Evolutionary conservation across 2,329 filamentous ascomycete genomes (phyloP), one percentile per base, ranked within the genome.

Genomic region (Trichoderma gracile): DNA sequence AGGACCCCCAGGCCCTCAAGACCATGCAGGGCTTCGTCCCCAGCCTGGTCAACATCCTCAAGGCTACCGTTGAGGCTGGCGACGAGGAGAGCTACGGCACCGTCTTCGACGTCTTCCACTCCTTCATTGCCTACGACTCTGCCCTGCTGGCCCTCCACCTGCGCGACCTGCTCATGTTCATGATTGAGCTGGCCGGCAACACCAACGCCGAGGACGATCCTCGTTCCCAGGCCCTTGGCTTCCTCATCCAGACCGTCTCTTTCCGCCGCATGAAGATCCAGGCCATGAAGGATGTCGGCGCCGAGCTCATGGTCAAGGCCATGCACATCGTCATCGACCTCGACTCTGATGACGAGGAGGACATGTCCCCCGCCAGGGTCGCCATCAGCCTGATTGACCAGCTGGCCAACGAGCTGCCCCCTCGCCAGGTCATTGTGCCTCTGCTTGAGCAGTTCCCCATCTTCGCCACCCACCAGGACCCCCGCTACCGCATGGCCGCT

Each of bases 241-340:
- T 97, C 86, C 84, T 99, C 66, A 93, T 96, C 81, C 93, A 97
- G 81, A 90, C 87, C 69, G 91, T 97, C 30, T 89, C 91, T 68
- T 97, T 94, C 81, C 89, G 94, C 74, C 96, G 95, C 77, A 89
- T 97, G 80, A 97, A 97, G 85, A 89, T 98, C 62, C 95, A 98
- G 80, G 91, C 86, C 67, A 89, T 97, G 79, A 89, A 89, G 76
- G 84, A 86, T 64, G 87, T 98, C 75, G 93, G 92, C 66, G 88
- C 94, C 72, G 87, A 92, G 75, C 85, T 99, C 69, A 97, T 94
- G 71, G 83, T 90, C 75, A 95, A 93, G 81, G 88, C 90, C 73
- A 86, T 98, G 78, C 86, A 94, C 73, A 94, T 98, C 71, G 88
- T 94, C 67, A 92, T 93, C 9, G 94, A 98, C 81, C 86, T 98